phyloP scores from a whole-genome alignment of 805 yeast species.

The Saturnispora sanitii region DNA sequence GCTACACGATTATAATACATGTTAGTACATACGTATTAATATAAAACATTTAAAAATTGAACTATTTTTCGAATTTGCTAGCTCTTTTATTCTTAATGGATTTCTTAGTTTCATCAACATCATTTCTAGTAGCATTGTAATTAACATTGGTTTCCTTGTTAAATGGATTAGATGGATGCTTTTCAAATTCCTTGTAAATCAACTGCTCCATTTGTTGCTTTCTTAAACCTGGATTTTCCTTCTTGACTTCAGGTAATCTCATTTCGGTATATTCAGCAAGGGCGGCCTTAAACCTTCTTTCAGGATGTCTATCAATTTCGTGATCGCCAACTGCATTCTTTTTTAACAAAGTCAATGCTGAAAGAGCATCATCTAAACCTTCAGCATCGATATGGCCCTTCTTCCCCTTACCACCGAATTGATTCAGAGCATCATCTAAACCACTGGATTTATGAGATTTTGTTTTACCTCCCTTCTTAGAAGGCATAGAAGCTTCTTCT shows the following conservation, averaged over 20 bases:
- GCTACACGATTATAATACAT: no score
- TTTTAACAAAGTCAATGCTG: slow-evolving; percentile 60
- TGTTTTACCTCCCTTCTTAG: slow-evolving; percentile 54
- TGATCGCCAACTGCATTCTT: slow-evolving; percentile 47
- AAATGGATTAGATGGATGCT: slow-evolving; percentile 74
- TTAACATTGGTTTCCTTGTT: slow-evolving; percentile 59
- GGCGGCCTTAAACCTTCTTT: slow-evolving; percentile 80
- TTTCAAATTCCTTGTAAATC: slow-evolving; percentile 70
- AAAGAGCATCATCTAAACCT: slow-evolving; percentile 70
- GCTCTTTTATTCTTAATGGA: slow-evolving; percentile 24
- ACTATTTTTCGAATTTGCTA: slow-evolving; percentile 25
- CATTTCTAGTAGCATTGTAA: slow-evolving; percentile 53
- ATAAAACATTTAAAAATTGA: no score
- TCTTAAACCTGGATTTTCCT: slow-evolving; percentile 73
- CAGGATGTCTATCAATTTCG: slow-evolving; percentile 79
- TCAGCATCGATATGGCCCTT: slow-evolving; percentile 50
- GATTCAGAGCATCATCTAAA: slow-evolving; percentile 57
- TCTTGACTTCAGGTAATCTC: slow-evolving; percentile 60
- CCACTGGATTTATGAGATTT: slow-evolving; percentile 48
- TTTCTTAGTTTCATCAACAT: slow-evolving; percentile 32
- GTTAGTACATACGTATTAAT: no score
- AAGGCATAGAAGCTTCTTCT: slow-evolving; percentile 42
- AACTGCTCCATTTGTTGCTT: slow-evolving; percentile 69
- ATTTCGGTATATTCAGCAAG: slow-evolving; percentile 58
- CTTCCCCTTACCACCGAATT: slow-evolving; percentile 28